Evolutionary conservation across 495 filamentous ascomycete species (phyloP), one percentile per base, ranked within the genome.

Genomic region (Xylaria curta): DNA sequence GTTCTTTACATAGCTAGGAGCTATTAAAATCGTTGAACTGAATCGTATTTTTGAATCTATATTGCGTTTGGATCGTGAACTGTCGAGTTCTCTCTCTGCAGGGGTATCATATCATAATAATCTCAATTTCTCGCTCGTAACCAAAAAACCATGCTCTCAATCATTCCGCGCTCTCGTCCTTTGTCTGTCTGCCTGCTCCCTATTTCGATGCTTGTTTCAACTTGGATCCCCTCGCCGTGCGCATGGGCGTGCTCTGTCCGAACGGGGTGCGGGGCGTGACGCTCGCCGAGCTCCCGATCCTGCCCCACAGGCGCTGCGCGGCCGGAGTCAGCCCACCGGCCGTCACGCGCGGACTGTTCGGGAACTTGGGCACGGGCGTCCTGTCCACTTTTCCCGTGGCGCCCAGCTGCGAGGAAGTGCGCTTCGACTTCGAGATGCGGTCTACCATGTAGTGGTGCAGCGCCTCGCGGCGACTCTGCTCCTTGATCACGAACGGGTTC

Each of bases 361-460:
- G 85, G 74, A 97, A 97, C 69, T 85, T 90, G 24, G 94, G 95
- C 21, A 91, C 89, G 17, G 85, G 83, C 44, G 86, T 88, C 64
- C 84, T 81, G 8, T 89, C 87, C 7, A 89, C 86, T 74, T 84
- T 90, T 13, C 87, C 89, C 4, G 80, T 87, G 76, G 83, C 76
- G 46, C 87, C 85, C 59, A 81, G 74, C 71, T 82, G 81, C 6
- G 83, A 78, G 21, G 82, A 83, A 7, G 78, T 80, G 26, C 93
- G 86, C 76, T 93, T 95, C 15, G 86, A 89, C 79, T 91, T 91
- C 1, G 91, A 90, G 0, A 92, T 92, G 61, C 89, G 88, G 69
- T 98, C 96, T 6, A 99, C 97, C 90, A 99, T 94, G 21, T 91
- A 89, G 77, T 95, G 89, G 81, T 97, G 96, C 15, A 98, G 83